Evolutionary conservation across 164 flowering plant genomes (phyloP), one percentile per base, ranked within the genome.

Genomic region (Warburgia ugandensis): DNA sequence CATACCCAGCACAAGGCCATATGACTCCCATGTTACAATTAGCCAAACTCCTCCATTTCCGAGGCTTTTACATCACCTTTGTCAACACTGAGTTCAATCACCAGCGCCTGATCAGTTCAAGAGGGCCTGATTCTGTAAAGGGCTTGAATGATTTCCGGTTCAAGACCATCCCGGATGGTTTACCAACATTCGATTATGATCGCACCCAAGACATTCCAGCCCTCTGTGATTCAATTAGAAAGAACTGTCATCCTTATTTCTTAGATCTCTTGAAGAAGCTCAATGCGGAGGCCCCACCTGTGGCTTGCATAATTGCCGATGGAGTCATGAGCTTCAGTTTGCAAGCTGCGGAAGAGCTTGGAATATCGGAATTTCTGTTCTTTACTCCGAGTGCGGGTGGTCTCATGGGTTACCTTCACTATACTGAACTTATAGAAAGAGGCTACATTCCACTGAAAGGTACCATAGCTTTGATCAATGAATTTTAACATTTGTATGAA

Each of bases 171-270:
- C 49, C 62, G 3, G 80, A 76, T 38, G 80, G 77, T 13, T 69
- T 73, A 19, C 76, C 80, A 0, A 61, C 71, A 1, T 35, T 67
- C 7, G 68, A 73, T 26, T 59, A n/a, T 8, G 71, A 71, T 38
- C 54, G 54, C 16, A 73, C 76, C 9, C 81, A 73, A 41, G 61
- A 68, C 41, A 45, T 71, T 37, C 62, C 73, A 6, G 33, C 61
- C 0, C 67, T 73, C 17, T 63, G 73, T 12, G 29, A 17, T 0
- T 60, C 70, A 41, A 60, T 60, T 19, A 7, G 38, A n/a, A 52
- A 32, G 26, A 50, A 43, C 38, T 31, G 17, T 29, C 19, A 22
- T 3, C 22, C 17, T 13, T 49, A 39, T 9, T 54, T 54, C 39
- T 30, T 32, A 6, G 8, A 32, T 9, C 49, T 54, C 6, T 12